Percentiles rank a stretch among this genome's conserved stretches.
Conservation (phyloP, 1,139 yeast genomes). For the Groenewaldozyma auringiensis region DNA sequence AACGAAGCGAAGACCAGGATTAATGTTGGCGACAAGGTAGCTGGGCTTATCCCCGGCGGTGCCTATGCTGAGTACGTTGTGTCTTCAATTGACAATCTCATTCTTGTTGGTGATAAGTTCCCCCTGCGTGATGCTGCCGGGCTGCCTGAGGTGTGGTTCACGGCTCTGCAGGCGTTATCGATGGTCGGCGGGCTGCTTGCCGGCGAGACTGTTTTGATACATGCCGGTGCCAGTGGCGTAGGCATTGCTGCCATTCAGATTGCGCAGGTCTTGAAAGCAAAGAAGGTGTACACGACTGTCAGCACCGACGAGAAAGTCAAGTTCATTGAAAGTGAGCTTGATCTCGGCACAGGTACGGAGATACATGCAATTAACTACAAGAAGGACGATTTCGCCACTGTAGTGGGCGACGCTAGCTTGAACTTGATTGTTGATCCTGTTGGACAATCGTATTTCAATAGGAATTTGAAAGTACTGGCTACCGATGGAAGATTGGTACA, state of each 20-base stretch:
- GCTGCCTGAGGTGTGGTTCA: slow-evolving; percentile 33
- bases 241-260: slow-evolving; percentile 33
- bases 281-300: slow-evolving; percentile 30
- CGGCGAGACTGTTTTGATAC: slow-evolving; percentile 28
- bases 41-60: slow-evolving; percentile 33
- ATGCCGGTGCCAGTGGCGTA: slow-evolving; percentile 32
- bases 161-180: slow-evolving; percentile 30
- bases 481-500: slow-evolving; percentile 28
- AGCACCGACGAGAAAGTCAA: slow-evolving; percentile 24
- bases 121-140: slow-evolving; percentile 27
- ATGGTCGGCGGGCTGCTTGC: slow-evolving; percentile 24
- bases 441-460: slow-evolving; percentile 24
- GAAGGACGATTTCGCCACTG: slow-evolving; percentile 21
- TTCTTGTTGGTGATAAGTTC: slow-evolving; percentile 22
- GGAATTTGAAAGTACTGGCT: slow-evolving; percentile 21
- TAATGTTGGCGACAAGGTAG: slow-evolving; percentile 30
- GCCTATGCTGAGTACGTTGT: slow-evolving; percentile 33
- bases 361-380: slow-evolving; percentile 28
- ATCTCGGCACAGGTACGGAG: slow-evolving; percentile 13
- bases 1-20: slow-evolving; percentile 11
- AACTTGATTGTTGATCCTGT: slow-evolving; percentile 32
- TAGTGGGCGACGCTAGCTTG: slow-evolving; percentile 22
- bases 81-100: slow-evolving; percentile 23
- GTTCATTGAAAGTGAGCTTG: slow-evolving; percentile 17
- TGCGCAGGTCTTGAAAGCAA: slow-evolving; percentile 32